Evolutionary conservation across 2,329 filamentous ascomycete species (phyloP).

Genomic region (Scedosporium boydii): DNA sequence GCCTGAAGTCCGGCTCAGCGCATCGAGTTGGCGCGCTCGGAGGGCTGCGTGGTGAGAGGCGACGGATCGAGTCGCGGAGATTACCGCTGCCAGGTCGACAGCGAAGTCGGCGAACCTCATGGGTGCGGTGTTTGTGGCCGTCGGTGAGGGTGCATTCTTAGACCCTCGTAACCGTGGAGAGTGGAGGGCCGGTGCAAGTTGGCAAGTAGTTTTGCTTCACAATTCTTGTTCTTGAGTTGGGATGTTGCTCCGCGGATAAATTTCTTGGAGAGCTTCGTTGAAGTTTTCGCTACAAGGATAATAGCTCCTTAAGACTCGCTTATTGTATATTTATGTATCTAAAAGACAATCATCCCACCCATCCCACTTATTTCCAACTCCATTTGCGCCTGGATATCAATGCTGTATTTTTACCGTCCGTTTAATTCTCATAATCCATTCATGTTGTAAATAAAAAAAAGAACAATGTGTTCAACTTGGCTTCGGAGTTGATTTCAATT

Average conservation of each 20-base stretch:
- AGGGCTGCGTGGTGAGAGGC: constrained; percentile 54
- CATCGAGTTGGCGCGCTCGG: constrained; percentile 43
- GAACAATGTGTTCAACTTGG: constrained; percentile 4
- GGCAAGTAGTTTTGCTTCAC: background rate
- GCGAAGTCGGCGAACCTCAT: constrained; percentile 56
- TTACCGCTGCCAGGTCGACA: constrained; percentile 61
- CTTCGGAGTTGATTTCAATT: constrained; percentile 22
- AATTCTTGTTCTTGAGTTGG: background rate
- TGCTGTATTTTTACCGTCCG: background rate
- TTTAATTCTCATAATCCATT: background rate
- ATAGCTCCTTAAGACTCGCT: background rate
- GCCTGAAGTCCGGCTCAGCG: constrained; percentile 36
- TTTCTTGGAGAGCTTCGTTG: background rate
- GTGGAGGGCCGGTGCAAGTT: background rate
- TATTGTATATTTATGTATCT: constrained; percentile 1
- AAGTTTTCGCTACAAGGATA: background rate
- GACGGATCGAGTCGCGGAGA: constrained; percentile 60
- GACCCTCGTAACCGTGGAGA: background rate
- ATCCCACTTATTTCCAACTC: background rate
- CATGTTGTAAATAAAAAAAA: background rate
- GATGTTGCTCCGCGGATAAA: background rate
- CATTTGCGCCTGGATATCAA: constrained; percentile 1
- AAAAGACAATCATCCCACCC: background rate
- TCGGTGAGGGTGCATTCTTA: background rate
- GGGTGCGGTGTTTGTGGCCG: background rate